Conservation (phyloP, 495 filamentous ascomycete genomes). For the Aspergillus sclerotioniger region DNA sequence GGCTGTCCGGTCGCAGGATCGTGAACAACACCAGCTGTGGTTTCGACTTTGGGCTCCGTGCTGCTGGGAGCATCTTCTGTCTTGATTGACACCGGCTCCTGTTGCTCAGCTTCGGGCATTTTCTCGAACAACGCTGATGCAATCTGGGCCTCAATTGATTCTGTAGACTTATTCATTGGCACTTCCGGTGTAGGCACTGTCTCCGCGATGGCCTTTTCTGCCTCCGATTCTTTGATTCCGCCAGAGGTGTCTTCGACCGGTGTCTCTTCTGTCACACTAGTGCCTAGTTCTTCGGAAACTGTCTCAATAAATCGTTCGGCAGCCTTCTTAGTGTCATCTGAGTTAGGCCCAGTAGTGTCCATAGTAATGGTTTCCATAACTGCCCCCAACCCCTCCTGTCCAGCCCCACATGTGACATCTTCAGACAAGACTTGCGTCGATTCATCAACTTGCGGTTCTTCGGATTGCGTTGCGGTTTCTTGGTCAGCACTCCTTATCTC, state of each 20-base stretch:
- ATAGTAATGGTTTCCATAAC: not conserved
- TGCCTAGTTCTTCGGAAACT: not conserved
- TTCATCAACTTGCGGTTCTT: conserved; percentile 2
- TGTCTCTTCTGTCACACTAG: not conserved
- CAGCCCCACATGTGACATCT: not conserved
- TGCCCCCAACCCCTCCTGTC: not conserved
- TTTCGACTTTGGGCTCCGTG: not conserved
- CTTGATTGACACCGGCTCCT: not conserved
- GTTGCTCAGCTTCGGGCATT: not conserved
- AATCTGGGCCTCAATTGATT: not conserved
- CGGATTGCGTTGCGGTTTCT: conserved; percentile 11
- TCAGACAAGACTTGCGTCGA: not conserved
- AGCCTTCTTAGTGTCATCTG: not conserved
- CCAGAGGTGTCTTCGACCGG: not conserved
- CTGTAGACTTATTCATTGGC: not conserved
- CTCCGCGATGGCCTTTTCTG: not conserved
- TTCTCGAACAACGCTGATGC: not conserved
- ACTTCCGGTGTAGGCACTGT: not conserved
- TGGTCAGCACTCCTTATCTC: not conserved
- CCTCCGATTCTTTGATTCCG: not conserved
- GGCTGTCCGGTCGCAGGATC: not conserved
- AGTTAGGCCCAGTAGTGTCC: not conserved
- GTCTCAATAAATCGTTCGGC: not conserved
- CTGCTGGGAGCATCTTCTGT: not conserved
- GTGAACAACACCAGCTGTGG: not conserved